phyloP scores from a whole-genome alignment of 768 basidiomycete species.

The Heimioporus sp. region DNA sequence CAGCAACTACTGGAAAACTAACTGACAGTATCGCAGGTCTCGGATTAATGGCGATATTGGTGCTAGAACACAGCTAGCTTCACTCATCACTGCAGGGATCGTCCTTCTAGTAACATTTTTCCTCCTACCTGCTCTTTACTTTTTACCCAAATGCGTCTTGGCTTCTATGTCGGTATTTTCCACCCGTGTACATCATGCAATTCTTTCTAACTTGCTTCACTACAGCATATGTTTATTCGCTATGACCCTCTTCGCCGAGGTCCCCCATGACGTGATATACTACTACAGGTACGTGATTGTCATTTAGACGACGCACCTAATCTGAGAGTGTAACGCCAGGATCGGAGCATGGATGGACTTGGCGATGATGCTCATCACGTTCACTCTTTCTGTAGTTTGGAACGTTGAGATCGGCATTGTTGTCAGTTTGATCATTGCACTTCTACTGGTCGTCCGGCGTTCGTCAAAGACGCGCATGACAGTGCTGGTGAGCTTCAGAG shows the following conservation, averaged over 20 bases:
- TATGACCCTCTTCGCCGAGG: constrained; percentile 78
- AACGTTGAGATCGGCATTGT: constrained; percentile 90
- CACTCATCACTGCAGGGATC: constrained; percentile 68
- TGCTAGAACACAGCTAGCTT: constrained; percentile 86
- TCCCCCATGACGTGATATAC: constrained; percentile 82
- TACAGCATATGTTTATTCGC: constrained; percentile 81
- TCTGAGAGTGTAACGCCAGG: constrained; percentile 23
- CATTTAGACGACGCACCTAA: not conserved
- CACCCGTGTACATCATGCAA: not conserved
- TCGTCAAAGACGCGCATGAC: constrained; percentile 90
- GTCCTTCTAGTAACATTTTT: constrained; percentile 87
- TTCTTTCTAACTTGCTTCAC: constrained; percentile 4
- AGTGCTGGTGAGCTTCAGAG: constrained; percentile 57
- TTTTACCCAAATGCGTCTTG: constrained; percentile 85
- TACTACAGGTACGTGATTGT: constrained; percentile 66
- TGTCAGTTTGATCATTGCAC: constrained; percentile 83
- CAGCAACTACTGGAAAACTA: not conserved
- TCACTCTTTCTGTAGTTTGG: constrained; percentile 84
- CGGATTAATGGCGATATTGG: constrained; percentile 91
- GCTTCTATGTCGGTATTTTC: constrained; percentile 69
- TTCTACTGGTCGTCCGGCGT: constrained; percentile 85
- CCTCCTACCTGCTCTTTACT: constrained; percentile 82
- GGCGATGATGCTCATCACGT: constrained; percentile 83
- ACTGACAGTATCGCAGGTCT: constrained; percentile 40
- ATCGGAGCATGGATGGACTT: constrained; percentile 95